These are phyloP conservation scores for Backusella parvicylindrica DNA, from an alignment of 192 early-diverging fungal genomes.

Conservation along the genomic window DNA sequence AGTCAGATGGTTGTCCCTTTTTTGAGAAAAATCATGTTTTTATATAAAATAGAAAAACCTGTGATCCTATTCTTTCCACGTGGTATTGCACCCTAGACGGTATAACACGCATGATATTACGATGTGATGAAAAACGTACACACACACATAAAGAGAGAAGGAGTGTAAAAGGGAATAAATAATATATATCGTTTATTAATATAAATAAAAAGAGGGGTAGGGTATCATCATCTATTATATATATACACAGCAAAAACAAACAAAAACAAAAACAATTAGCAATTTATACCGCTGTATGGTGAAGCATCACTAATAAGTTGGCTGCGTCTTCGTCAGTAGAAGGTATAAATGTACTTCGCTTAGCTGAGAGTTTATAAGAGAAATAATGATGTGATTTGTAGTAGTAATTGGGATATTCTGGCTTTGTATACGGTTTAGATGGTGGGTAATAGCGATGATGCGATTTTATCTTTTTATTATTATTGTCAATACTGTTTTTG, in stretches of 20 bases:
- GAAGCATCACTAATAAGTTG: conserved; percentile 29
- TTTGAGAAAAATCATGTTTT: not conserved
- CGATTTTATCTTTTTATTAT: not conserved
- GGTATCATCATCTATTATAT: not conserved
- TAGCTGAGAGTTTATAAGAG: conserved; percentile 4
- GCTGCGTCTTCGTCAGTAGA: conserved; percentile 26
- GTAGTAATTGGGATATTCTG: not conserved
- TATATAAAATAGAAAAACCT: not conserved
- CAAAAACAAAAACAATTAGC: not conserved
- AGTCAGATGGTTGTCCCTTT: not conserved
- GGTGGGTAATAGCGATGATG: not conserved
- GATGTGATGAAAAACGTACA: not conserved
- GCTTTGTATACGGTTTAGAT: not conserved
- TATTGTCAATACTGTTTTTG: not conserved
- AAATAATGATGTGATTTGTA: not conserved
- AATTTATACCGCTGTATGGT: not conserved
- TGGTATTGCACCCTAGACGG: not conserved
- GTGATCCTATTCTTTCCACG: not conserved
- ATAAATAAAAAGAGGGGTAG: not conserved
- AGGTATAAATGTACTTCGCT: conserved; percentile 12
- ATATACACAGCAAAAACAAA: not conserved
- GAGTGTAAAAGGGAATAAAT: not conserved
- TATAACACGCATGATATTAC: not conserved
- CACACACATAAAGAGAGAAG: not conserved
- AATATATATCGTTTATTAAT: not conserved